Base-by-base conservation (phyloP, 2,329 filamentous ascomycete species). In the Colletotrichum graminicola region DNA sequence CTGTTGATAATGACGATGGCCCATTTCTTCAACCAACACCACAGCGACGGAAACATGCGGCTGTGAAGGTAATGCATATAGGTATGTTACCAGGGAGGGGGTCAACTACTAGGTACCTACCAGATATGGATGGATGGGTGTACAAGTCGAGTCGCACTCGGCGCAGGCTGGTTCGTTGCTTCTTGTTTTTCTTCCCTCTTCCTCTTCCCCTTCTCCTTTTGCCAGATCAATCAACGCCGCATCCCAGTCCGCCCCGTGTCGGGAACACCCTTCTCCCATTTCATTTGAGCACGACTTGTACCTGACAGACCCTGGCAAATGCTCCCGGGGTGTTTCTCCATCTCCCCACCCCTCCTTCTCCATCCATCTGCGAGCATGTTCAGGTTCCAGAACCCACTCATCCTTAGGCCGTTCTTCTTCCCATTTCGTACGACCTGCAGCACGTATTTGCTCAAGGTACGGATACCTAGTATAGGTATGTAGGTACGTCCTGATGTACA, bases 331-430 rank as follows among this genome's bases (percentile, higher is more conserved):
- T 29, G 26, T 29, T 52, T 21, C 49, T 51, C 12, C 47, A 16
- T 26, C 23, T 32, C 45, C 39, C 57, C 1, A 36, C 39, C 41
- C 32, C 43, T 26, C 57, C n/a, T 61, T 41, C 59, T 41, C 59
- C 59, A 47, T 32, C 39, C 56, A 39, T 60, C 45, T 43, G 39
- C 55, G 61, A 29, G 62, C 55, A 56, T 56, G 36, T 66, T 66
- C 67, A 61, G 55, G 62, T 66, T 70, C 67, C 62, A 70, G 67
- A 70, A 70, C 55, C 67, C 62, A 66, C 62, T 21, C 12, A 11
- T 26, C 29, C 29, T 49, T 61, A 43, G 57, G 29, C 43, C 12
- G 34, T 66, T 60, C 61, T 47, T 55, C 32, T 55, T 43, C 21
- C 52, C 29, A 16, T 26, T 51, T 11, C 45, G 45, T 47, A 12